These are phyloP conservation scores for Eucalyptus melliodora DNA, from an alignment of 345 rosid species.

Conservation along the genomic window DNA sequence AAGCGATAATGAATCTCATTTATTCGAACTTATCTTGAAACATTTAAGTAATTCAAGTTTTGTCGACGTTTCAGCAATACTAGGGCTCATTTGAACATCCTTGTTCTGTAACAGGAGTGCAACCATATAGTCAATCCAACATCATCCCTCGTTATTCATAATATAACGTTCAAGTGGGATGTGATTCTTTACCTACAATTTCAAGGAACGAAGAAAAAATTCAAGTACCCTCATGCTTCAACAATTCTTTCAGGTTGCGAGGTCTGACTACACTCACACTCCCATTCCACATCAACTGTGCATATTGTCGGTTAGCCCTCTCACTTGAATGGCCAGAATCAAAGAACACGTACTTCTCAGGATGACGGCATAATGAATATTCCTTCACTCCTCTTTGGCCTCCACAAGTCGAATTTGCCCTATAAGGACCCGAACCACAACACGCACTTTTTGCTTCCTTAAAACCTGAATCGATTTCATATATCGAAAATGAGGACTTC, in stretches of 20 bases:
- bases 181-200: not conserved
- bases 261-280: not conserved
- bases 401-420: not conserved
- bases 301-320: slow-evolving; percentile 10
- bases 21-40: not conserved
- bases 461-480: not conserved
- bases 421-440: not conserved
- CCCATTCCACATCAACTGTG: slow-evolving; percentile 26
- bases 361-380: not conserved
- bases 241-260: slow-evolving; percentile 1
- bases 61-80: not conserved
- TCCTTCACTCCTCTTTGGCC: not conserved
- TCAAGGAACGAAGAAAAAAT: not conserved
- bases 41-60: not conserved
- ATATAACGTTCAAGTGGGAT: not conserved
- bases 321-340: slow-evolving; percentile 17
- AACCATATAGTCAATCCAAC: not conserved
- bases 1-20: not conserved
- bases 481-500: not conserved
- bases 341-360: slow-evolving; percentile 15
- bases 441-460: not conserved
- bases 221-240: not conserved
- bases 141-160: not conserved
- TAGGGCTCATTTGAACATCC: not conserved
- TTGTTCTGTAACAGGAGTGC: not conserved